Evolutionary conservation across 2,329 filamentous ascomycete species (phyloP).

Genomic region (Cercospora nicotianae): DNA sequence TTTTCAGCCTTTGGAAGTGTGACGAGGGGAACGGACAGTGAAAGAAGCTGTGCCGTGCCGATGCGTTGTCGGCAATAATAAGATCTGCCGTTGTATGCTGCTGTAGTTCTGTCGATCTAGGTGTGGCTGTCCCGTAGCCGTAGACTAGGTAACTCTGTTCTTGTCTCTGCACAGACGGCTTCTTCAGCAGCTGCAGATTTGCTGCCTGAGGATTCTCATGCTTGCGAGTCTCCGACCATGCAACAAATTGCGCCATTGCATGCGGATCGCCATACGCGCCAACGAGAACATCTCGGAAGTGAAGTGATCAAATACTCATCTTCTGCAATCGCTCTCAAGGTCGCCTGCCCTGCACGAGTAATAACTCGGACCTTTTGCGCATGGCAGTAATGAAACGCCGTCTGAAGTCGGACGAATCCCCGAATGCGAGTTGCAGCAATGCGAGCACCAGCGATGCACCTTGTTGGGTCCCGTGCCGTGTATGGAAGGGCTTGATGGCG

Average conservation of each 20-base stretch:
- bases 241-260: background rate
- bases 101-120: background rate
- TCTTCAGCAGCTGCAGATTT: background rate
- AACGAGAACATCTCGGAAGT: background rate
- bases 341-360: background rate
- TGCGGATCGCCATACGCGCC: background rate
- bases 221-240: background rate
- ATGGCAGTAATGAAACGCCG: background rate
- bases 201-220: background rate
- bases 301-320: too few relatives aligned
- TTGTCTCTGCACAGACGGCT: background rate
- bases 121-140: background rate
- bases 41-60: background rate
- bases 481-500: background rate
- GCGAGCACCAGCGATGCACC: background rate
- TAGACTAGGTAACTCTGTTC: background rate
- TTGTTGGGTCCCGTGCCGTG: background rate
- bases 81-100: background rate
- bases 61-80: background rate
- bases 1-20: background rate
- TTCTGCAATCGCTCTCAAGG: too few relatives aligned
- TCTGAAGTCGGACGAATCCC: background rate
- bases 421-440: background rate
- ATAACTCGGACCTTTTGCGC: background rate
- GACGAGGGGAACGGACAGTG: background rate